phyloP scores from a whole-genome alignment of 495 filamentous ascomycete species.

The Penicillium atrosanguineum region DNA sequence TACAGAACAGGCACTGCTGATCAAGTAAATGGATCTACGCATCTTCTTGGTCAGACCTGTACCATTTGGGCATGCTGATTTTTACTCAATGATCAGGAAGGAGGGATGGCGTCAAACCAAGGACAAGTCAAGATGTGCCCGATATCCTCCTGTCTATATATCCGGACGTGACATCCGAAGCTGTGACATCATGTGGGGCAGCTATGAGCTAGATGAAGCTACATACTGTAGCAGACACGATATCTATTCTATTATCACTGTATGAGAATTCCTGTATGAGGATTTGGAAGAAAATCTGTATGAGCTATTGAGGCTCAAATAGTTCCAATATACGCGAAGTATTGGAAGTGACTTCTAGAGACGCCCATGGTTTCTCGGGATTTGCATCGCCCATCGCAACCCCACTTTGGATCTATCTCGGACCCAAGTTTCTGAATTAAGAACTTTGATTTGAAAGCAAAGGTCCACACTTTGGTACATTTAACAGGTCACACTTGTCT shows the following conservation, averaged over 20 bases:
- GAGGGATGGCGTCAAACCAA: too few relatives aligned
- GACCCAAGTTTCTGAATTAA: not conserved
- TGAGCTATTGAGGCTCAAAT: too few relatives aligned
- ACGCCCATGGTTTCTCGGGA: not conserved
- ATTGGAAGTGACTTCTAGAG: too few relatives aligned
- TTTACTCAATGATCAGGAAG: too few relatives aligned
- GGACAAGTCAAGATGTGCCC: too few relatives aligned
- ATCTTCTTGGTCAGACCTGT: too few relatives aligned
- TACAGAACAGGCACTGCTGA: too few relatives aligned
- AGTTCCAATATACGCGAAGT: too few relatives aligned
- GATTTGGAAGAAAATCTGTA: too few relatives aligned
- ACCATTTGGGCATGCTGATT: too few relatives aligned
- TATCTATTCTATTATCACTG: not conserved
- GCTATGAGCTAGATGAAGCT: not conserved
- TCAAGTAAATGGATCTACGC: too few relatives aligned
- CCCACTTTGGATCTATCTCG: slow-evolving; percentile 7
- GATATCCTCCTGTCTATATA: not conserved
- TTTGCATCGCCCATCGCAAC: not conserved
- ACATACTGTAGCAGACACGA: not conserved
- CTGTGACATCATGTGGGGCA: slow-evolving; percentile 11
- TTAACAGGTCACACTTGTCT: not conserved
- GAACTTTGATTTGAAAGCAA: slow-evolving; percentile 17
- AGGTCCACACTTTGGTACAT: not conserved
- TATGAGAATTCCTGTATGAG: too few relatives aligned
- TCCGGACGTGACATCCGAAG: not conserved